phyloP scores from a whole-genome alignment of 164 flowering plant genomes.

The Warburgia ugandensis region DNA sequence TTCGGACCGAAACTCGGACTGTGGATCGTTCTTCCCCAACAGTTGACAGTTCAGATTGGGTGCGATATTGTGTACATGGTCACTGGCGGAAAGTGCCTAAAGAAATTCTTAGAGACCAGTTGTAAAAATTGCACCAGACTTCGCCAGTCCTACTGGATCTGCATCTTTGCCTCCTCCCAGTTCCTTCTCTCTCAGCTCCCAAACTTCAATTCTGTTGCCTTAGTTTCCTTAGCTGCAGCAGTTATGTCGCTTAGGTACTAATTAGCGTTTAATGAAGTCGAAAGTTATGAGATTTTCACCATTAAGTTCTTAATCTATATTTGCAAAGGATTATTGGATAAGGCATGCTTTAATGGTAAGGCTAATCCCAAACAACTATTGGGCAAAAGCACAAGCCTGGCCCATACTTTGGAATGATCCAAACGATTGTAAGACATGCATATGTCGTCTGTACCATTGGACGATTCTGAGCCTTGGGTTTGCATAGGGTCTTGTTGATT shows the following conservation, averaged over 20 bases:
- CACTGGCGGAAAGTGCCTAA: conserved; percentile 80
- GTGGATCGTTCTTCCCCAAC: conserved; percentile 89
- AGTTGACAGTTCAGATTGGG: conserved; percentile 84
- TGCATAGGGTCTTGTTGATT: too few relatives aligned
- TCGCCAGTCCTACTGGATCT: conserved; percentile 73
- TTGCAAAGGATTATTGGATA: background rate
- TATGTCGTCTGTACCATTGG: too few relatives aligned
- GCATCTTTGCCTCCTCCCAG: conserved; percentile 69
- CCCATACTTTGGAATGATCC: too few relatives aligned
- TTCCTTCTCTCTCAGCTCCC: conserved; percentile 86
- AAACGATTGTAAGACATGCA: too few relatives aligned
- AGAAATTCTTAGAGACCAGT: conserved; percentile 68
- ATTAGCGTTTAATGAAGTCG: too few relatives aligned
- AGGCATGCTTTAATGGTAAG: too few relatives aligned
- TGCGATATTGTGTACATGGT: conserved; percentile 90
- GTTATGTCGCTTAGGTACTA: conserved; percentile 82
- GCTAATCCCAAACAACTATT: too few relatives aligned
- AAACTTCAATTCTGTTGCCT: conserved; percentile 77
- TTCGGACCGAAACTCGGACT: too few relatives aligned
- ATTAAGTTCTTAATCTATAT: background rate
- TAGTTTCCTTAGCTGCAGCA: conserved; percentile 80
- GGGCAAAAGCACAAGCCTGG: too few relatives aligned
- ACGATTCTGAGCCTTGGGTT: too few relatives aligned
- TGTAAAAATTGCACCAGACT: conserved; percentile 52
- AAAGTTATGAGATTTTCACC: too few relatives aligned